phyloP scores from a whole-genome alignment of 1,284 basidiomycete genomes.

The Boletus coffeatus region DNA sequence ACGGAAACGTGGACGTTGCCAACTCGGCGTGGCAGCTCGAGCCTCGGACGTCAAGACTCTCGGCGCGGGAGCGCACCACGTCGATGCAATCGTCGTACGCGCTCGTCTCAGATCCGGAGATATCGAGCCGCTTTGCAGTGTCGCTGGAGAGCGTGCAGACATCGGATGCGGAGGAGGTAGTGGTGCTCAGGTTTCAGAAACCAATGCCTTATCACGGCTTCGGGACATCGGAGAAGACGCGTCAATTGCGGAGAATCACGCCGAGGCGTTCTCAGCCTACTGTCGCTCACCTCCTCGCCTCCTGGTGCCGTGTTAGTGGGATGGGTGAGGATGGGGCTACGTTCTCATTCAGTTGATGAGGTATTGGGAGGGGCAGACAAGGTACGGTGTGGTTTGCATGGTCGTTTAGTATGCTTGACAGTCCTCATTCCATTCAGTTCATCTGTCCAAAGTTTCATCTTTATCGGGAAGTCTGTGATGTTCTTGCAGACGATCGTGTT shows the following conservation, averaged over 20 bases:
- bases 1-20: conserved; percentile 55
- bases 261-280: no score
- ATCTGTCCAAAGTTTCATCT: background rate
- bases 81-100: conserved; percentile 77
- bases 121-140: conserved; percentile 74
- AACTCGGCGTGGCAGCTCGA: conserved; percentile 75
- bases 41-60: conserved; percentile 46
- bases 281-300: no score
- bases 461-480: background rate
- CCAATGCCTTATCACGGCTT: no score
- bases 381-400: no score
- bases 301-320: no score
- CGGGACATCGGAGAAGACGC: no score
- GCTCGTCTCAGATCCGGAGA: conserved; percentile 70
- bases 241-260: no score
- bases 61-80: conserved; percentile 59
- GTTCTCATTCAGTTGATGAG: no score
- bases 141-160: conserved; percentile 66
- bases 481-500: background rate
- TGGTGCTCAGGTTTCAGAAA: conserved; percentile 10
- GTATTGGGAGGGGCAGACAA: no score
- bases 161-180: conserved; percentile 62
- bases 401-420: background rate
- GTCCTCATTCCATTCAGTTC: background rate
- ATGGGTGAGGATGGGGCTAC: no score